A percentile compares a stretch with the other conserved stretches of the same genome.
Evolutionary conservation across 768 basidiomycete species (phyloP).

Genomic region (Sporobolomyces roseus): DNA sequence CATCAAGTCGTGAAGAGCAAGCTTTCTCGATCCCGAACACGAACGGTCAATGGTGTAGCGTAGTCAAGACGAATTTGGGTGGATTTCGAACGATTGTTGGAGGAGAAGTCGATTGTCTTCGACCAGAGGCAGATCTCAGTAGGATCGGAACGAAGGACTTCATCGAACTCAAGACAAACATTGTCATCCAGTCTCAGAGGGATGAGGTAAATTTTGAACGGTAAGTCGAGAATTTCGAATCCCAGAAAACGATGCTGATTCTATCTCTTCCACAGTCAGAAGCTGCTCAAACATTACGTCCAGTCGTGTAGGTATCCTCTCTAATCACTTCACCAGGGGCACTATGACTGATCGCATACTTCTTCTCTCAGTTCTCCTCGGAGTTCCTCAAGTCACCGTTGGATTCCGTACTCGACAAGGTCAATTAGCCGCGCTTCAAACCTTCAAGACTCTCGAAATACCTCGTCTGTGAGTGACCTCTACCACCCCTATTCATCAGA

Average conservation of each 20-base stretch:
- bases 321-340: neutral
- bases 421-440: slow-evolving; percentile 61
- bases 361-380: slow-evolving; percentile 59
- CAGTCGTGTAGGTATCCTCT: slow-evolving; percentile 59
- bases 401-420: slow-evolving; percentile 82
- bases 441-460: slow-evolving; percentile 72
- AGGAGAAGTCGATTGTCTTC: slow-evolving; percentile 86
- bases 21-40: slow-evolving; percentile 80
- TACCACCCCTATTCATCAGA: no score
- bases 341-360: neutral
- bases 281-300: slow-evolving; percentile 86
- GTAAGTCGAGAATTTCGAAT: slow-evolving; percentile 57
- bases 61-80: slow-evolving; percentile 79
- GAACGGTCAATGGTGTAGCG: slow-evolving; percentile 83
- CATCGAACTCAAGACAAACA: slow-evolving; percentile 80
- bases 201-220: slow-evolving; percentile 76
- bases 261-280: slow-evolving; percentile 54
- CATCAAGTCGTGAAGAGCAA: slow-evolving; percentile 56
- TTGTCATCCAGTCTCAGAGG: slow-evolving; percentile 58
- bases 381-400: slow-evolving; percentile 83
- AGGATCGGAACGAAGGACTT: slow-evolving; percentile 32
- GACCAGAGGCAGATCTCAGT: slow-evolving; percentile 34
- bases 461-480: slow-evolving; percentile 58
- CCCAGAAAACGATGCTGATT: neutral
- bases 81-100: slow-evolving; percentile 69